These are phyloP conservation scores for Chlamydomonas eustigma DNA, from an alignment of 139 green algal genomes.

Conservation along the genomic window DNA sequence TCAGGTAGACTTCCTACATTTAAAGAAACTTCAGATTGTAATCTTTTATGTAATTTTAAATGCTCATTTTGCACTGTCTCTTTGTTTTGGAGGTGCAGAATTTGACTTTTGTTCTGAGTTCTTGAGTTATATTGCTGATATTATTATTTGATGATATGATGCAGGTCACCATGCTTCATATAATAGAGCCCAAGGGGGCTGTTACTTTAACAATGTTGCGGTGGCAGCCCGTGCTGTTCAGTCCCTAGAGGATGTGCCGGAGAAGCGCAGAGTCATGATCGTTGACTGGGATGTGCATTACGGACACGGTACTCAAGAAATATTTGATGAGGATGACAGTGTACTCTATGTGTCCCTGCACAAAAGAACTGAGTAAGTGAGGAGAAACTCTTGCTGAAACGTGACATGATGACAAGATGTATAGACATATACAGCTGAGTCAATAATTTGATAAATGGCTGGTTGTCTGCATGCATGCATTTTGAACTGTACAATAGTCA, in stretches of 20 bases:
- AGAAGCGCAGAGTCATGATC: slow-evolving; percentile 49
- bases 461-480: neutral
- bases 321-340: slow-evolving; percentile 55
- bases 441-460: neutral
- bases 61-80: too few relatives aligned
- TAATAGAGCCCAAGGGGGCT: slow-evolving; percentile 58
- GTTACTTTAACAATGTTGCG: slow-evolving; percentile 71
- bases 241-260: slow-evolving; percentile 19
- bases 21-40: too few relatives aligned
- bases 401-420: neutral
- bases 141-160: too few relatives aligned
- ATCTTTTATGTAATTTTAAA: too few relatives aligned
- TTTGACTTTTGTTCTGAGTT: too few relatives aligned
- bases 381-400: too few relatives aligned
- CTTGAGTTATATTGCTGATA: too few relatives aligned
- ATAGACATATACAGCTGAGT: neutral
- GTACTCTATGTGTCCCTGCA: slow-evolving; percentile 71
- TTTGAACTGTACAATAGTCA: neutral
- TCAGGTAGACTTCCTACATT: too few relatives aligned
- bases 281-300: slow-evolving; percentile 81
- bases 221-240: slow-evolving; percentile 51
- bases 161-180: slow-evolving; percentile 52
- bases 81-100: too few relatives aligned
- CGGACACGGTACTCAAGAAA: slow-evolving; percentile 65
- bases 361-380: slow-evolving; percentile 36